phyloP scores from a whole-genome alignment of 495 filamentous ascomycete species.

The Chaetomium cochliodes region DNA sequence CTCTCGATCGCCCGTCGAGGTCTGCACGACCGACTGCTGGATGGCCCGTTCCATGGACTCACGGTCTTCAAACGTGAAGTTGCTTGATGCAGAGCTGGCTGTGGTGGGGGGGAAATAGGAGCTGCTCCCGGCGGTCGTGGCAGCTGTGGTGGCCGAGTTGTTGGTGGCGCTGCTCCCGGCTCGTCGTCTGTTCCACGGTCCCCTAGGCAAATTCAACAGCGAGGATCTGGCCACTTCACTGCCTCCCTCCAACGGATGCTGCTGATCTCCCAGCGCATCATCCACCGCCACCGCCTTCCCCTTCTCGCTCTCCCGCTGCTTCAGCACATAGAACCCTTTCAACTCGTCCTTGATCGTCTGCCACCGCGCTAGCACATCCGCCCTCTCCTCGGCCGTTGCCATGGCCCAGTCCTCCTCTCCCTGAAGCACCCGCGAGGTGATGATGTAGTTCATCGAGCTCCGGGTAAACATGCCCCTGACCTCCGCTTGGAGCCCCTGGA shows the following conservation, averaged over 20 bases:
- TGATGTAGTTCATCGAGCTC: conserved; percentile 67
- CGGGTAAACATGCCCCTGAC: conserved; percentile 62
- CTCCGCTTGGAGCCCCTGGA: conserved; percentile 74
- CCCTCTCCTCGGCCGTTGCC: conserved; percentile 52
- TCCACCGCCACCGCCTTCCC: neutral
- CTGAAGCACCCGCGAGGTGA: conserved; percentile 68
- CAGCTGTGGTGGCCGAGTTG: neutral
- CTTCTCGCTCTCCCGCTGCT: conserved; percentile 40
- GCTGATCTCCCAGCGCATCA: conserved; percentile 14
- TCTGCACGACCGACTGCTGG: conserved; percentile 61
- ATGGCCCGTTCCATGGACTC: conserved; percentile 68
- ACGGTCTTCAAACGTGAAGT: conserved; percentile 36
- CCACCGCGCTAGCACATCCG: conserved; percentile 60
- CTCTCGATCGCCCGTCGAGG: conserved; percentile 62
- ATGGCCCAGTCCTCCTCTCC: conserved; percentile 61
- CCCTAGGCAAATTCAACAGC: neutral
- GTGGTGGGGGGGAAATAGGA: conserved; percentile 1
- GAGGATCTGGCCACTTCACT: neutral
- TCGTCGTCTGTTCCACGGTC: conserved; percentile 6
- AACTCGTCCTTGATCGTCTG: conserved; percentile 51
- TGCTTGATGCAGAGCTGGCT: conserved; percentile 20
- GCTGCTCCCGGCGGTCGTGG: neutral
- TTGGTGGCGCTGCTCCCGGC: neutral
- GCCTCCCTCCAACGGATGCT: neutral
- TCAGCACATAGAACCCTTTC: conserved; percentile 44